Percentiles rank a stretch among this genome's conserved stretches.
Conservation (phyloP, 225 moss, liverwort and hornwort genomes). For the Anthoceros angustus region DNA sequence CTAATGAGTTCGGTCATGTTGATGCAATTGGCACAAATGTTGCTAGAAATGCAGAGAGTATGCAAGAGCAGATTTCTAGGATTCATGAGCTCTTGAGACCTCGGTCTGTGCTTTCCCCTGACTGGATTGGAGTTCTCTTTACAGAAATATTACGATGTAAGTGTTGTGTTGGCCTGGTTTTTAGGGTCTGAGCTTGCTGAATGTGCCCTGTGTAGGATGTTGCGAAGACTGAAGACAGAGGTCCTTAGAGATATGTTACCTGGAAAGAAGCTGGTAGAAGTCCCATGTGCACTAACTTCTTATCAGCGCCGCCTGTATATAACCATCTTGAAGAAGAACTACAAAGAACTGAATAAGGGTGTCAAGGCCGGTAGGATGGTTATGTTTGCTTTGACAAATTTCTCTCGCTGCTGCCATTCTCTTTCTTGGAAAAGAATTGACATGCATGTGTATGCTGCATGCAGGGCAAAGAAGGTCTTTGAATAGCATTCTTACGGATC, state of each 20-base stretch:
- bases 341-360: slow-evolving; percentile 39
- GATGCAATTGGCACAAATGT: slow-evolving; percentile 29
- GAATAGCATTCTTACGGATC: slow-evolving; percentile 45
- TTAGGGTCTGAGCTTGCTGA: no score
- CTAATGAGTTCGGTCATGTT: slow-evolving; percentile 41
- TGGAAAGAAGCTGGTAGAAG: slow-evolving; percentile 55
- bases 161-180: neutral
- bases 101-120: slow-evolving; percentile 23
- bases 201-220: slow-evolving; percentile 31
- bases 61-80: slow-evolving; percentile 47
- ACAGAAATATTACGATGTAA: neutral
- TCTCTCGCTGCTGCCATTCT: neutral
- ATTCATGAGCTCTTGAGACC: slow-evolving; percentile 57
- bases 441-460: slow-evolving; percentile 19
- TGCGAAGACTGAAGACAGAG: slow-evolving; percentile 69
- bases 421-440: neutral
- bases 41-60: slow-evolving; percentile 27
- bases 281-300: slow-evolving; percentile 57
- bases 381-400: neutral
- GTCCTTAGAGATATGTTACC: slow-evolving; percentile 59
- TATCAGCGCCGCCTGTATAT: slow-evolving; percentile 50
- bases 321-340: slow-evolving; percentile 41
- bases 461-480: slow-evolving; percentile 69
- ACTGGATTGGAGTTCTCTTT: neutral
- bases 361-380: slow-evolving; percentile 33